These are phyloP conservation scores for Lipomyces lipofer DNA, from an alignment of 805 yeast species.

Conservation along the genomic window DNA sequence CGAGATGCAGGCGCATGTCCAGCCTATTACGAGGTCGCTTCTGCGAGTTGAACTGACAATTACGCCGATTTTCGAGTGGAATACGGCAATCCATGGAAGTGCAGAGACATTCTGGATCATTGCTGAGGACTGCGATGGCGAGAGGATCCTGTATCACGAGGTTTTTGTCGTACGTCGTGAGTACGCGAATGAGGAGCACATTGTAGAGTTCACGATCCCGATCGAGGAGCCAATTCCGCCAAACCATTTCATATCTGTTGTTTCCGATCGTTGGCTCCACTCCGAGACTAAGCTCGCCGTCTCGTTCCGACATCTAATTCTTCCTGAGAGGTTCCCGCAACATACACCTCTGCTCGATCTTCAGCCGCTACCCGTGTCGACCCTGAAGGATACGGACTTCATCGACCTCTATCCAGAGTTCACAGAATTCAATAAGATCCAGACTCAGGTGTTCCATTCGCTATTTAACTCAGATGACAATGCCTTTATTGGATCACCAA, in stretches of 20 bases:
- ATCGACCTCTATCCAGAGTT: slow-evolving; percentile 48
- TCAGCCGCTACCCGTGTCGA: slow-evolving; percentile 51
- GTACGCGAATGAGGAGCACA: slow-evolving; percentile 54
- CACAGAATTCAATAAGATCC: slow-evolving; percentile 63
- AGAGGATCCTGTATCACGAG: slow-evolving; percentile 62
- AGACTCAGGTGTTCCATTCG: slow-evolving; percentile 66
- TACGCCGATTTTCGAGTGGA: slow-evolving; percentile 79
- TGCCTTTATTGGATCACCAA: slow-evolving; percentile 66
- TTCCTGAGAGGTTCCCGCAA: slow-evolving; percentile 67
- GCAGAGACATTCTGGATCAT: slow-evolving; percentile 67
- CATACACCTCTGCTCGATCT: slow-evolving; percentile 59
- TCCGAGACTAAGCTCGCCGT: slow-evolving; percentile 66
- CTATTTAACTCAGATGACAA: slow-evolving; percentile 60
- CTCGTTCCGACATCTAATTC: slow-evolving; percentile 49
- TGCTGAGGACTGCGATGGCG: slow-evolving; percentile 85
- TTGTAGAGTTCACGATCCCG: slow-evolving; percentile 66
- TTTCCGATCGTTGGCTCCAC: slow-evolving; percentile 86
- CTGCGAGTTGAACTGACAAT: slow-evolving; percentile 66
- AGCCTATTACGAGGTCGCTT: slow-evolving; percentile 74
- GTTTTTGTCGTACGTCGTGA: slow-evolving; percentile 52
- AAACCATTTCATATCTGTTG: slow-evolving; percentile 65
- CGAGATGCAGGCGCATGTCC: slow-evolving; percentile 57
- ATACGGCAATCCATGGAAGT: slow-evolving; percentile 58
- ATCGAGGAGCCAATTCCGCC: slow-evolving; percentile 61
- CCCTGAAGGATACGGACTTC: slow-evolving; percentile 53